phyloP scores from a whole-genome alignment of 2,329 filamentous ascomycete genomes.

The Beauveria rudraprayagi region DNA sequence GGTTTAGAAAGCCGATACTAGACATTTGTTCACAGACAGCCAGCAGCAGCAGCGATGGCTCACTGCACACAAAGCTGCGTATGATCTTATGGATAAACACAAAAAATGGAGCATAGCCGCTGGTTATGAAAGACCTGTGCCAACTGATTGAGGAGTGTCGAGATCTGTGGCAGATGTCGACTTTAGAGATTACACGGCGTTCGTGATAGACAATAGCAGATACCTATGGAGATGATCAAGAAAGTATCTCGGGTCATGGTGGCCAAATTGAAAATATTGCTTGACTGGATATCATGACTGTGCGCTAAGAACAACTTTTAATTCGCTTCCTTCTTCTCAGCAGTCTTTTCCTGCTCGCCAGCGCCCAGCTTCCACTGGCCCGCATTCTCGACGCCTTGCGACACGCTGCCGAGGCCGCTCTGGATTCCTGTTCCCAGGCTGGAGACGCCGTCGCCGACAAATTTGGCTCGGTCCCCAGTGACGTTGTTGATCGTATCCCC shows the following conservation, averaged over 20 bases:
- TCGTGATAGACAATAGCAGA: not conserved
- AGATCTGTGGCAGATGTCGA: not conserved
- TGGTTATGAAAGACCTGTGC: not conserved
- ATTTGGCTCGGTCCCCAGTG: conserved; percentile 45
- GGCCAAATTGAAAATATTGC: not conserved
- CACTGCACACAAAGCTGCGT: not conserved
- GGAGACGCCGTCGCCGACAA: conserved; percentile 47
- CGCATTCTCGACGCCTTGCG: conserved; percentile 49
- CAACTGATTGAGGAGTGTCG: not conserved
- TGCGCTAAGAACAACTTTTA: not conserved
- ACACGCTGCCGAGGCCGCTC: conserved; percentile 39
- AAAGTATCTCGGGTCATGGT: too few relatives aligned
- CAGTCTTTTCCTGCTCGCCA: conserved; percentile 7
- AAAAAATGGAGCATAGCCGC: not conserved
- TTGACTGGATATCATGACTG: conserved; percentile 1
- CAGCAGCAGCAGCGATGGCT: not conserved
- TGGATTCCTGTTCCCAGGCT: conserved; percentile 46
- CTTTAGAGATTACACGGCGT: not conserved
- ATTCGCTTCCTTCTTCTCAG: conserved; percentile 13
- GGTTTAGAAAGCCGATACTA: conserved; percentile 40
- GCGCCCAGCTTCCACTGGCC: conserved; percentile 43
- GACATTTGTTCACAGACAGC: too few relatives aligned
- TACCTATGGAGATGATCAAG: not conserved
- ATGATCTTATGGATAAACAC: not conserved
- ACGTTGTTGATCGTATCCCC: conserved; percentile 47